phyloP scores from a whole-genome alignment of 1,139 yeast genomes.

The Pichia inconspicua region DNA sequence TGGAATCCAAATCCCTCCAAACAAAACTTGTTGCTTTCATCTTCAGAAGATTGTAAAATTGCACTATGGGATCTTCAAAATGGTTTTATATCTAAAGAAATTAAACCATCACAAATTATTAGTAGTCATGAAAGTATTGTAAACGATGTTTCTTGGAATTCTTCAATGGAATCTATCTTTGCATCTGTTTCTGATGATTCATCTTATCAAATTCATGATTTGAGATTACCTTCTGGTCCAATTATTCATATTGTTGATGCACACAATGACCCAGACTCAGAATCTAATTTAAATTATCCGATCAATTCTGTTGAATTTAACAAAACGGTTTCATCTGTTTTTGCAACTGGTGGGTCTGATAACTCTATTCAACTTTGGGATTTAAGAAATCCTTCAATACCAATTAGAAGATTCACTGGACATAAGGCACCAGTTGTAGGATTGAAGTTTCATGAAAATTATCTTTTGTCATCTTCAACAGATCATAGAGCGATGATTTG shows the following conservation, averaged over 20 bases:
- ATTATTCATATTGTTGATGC: slow-evolving; percentile 36
- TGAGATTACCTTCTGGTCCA: slow-evolving; percentile 39
- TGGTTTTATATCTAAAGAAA: slow-evolving; percentile 16
- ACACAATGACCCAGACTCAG: slow-evolving; percentile 30
- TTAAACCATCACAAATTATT: slow-evolving; percentile 36
- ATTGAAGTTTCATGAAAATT: slow-evolving; percentile 29
- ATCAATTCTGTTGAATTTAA: slow-evolving; percentile 46
- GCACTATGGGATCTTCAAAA: slow-evolving; percentile 60
- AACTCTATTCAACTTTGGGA: slow-evolving; percentile 44
- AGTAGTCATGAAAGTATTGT: slow-evolving; percentile 44
- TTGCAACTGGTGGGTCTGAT: slow-evolving; percentile 50
- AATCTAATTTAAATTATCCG: slow-evolving; percentile 10
- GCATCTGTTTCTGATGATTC: slow-evolving; percentile 73
- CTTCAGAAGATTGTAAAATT: slow-evolving; percentile 58
- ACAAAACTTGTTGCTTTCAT: slow-evolving; percentile 43
- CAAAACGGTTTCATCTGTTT: slow-evolving; percentile 34
- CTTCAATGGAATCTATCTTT: slow-evolving; percentile 38
- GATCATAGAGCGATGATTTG: slow-evolving; percentile 45
- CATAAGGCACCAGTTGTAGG: slow-evolving; percentile 32
- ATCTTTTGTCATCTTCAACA: slow-evolving; percentile 40
- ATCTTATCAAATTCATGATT: slow-evolving; percentile 59
- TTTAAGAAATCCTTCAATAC: slow-evolving; percentile 39
- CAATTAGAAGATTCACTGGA: slow-evolving; percentile 44
- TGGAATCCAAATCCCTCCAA: slow-evolving; percentile 40
- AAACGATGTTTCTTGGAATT: slow-evolving; percentile 53